Evolutionary conservation across 768 basidiomycete species (phyloP).

Genomic region (Tulasnella sp.): DNA sequence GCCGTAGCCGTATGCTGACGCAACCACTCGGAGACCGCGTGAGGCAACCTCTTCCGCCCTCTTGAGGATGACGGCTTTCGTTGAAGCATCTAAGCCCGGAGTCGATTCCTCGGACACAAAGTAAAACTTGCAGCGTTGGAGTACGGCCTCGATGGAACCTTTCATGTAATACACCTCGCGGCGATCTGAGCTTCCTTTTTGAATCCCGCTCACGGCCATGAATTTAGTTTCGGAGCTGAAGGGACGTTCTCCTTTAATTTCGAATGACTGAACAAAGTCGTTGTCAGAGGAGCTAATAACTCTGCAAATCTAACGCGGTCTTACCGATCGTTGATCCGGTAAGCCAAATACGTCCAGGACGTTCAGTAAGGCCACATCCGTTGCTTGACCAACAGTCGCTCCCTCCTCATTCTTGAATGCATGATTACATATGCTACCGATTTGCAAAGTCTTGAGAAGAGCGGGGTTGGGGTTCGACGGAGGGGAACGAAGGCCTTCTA

Average conservation of each 20-base stretch:
- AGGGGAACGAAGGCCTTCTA: slow-evolving; percentile 37
- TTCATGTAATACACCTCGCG: slow-evolving; percentile 86
- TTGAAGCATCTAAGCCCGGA: slow-evolving; percentile 62
- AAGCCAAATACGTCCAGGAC: slow-evolving; percentile 59
- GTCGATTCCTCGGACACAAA: slow-evolving; percentile 86
- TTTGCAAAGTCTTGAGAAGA: slow-evolving; percentile 62
- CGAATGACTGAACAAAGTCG: slow-evolving; percentile 6
- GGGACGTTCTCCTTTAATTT: slow-evolving; percentile 57
- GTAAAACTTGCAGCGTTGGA: slow-evolving; percentile 82
- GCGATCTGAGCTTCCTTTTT: slow-evolving; percentile 38
- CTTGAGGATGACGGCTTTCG: slow-evolving; percentile 55
- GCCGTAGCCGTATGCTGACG: slow-evolving; percentile 83
- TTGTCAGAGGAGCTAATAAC: neutral
- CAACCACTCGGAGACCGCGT: slow-evolving; percentile 77
- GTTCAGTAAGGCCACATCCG: slow-evolving; percentile 87
- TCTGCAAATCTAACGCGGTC: slow-evolving; percentile 24
- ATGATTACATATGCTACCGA: slow-evolving; percentile 88
- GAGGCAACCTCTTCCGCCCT: slow-evolving; percentile 66
- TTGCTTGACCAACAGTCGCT: slow-evolving; percentile 74
- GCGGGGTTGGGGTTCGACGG: slow-evolving; percentile 48
- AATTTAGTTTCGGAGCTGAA: slow-evolving; percentile 93
- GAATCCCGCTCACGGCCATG: slow-evolving; percentile 81
- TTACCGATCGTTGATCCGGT: slow-evolving; percentile 61
- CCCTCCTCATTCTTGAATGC: slow-evolving; percentile 69
- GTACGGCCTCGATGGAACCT: slow-evolving; percentile 81